These are phyloP conservation scores for Cladosporium velox DNA, from an alignment of 2,329 filamentous ascomycete species.

Conservation along the genomic window DNA sequence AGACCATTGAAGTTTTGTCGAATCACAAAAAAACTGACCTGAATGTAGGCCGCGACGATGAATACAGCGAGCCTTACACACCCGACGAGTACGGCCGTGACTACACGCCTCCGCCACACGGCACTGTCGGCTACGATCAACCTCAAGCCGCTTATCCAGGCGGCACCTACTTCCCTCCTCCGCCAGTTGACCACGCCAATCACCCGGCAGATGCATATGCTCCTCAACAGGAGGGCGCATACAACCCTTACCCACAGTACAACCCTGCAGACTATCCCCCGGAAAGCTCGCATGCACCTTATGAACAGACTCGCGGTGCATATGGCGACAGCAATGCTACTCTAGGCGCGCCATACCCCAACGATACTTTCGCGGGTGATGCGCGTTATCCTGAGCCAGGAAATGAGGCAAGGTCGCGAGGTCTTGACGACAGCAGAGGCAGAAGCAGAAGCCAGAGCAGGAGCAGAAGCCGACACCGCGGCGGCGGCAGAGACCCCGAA, in stretches of 20 bases:
- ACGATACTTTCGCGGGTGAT: conserved; percentile 38
- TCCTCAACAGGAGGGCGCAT: conserved; percentile 9
- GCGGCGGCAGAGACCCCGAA: conserved; percentile 39
- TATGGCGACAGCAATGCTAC: conserved; percentile 34
- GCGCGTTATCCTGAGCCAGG: conserved; percentile 31
- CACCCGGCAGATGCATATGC: conserved; percentile 31
- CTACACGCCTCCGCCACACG: conserved; percentile 40
- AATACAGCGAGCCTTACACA: conserved; percentile 28
- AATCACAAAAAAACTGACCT: not conserved
- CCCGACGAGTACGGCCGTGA: conserved; percentile 29
- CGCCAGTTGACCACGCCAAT: conserved; percentile 37
- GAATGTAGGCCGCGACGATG: conserved; percentile 29
- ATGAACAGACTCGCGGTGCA: conserved; percentile 34
- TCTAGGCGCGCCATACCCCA: conserved; percentile 33
- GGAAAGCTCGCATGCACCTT: conserved; percentile 33
- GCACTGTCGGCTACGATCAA: conserved; percentile 33
- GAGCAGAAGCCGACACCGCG: conserved; percentile 29
- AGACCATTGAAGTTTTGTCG: not conserved
- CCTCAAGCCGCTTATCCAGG: conserved; percentile 42
- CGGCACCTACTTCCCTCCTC: conserved; percentile 53
- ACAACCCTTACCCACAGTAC: conserved; percentile 38
- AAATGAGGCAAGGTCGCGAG: conserved; percentile 19
- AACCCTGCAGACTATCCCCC: conserved; percentile 50
- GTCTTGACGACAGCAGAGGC: conserved; percentile 30
- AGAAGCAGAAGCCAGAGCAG: conserved; percentile 34